phyloP scores from a whole-genome alignment of 1,284 basidiomycete species.

The Cutaneotrichosporon sp. region DNA sequence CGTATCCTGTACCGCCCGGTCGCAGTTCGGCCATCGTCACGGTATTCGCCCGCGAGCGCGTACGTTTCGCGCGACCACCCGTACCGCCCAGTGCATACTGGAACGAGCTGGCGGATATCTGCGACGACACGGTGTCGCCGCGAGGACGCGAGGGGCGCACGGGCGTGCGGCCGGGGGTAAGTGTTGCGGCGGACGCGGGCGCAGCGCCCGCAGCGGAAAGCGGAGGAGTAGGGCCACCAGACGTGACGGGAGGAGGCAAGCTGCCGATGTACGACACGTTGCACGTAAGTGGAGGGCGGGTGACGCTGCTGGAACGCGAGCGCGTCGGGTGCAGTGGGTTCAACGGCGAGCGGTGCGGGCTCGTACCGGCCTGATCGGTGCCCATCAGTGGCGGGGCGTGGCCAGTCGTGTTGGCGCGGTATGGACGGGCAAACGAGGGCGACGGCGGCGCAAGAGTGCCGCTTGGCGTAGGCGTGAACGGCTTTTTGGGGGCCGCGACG shows the following conservation, averaged over 20 bases:
- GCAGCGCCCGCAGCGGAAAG: background rate
- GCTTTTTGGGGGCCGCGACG: background rate
- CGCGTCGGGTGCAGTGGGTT: background rate
- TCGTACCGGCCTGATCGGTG: background rate
- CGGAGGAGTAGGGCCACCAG: background rate
- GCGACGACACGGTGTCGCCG: conserved; percentile 22
- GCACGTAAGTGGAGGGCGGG: conserved; percentile 36
- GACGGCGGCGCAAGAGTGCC: background rate
- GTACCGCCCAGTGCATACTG: conserved; percentile 45
- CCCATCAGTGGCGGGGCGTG: background rate
- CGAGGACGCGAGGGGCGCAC: conserved; percentile 11
- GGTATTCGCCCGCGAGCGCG: conserved; percentile 11
- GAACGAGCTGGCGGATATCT: conserved; percentile 18
- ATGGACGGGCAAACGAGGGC: conserved; percentile 1
- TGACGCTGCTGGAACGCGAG: conserved; percentile 3
- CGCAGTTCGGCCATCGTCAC: background rate
- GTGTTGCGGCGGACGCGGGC: background rate
- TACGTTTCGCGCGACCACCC: conserved; percentile 42
- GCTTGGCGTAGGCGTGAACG: background rate
- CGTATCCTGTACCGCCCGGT: background rate
- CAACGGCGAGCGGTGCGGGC: background rate
- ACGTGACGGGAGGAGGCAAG: conserved; percentile 1
- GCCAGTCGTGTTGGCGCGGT: conserved; percentile 4
- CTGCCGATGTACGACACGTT: conserved; percentile 26
- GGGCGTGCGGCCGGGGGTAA: background rate